Base-by-base conservation (phyloP, 768 basidiomycete genomes). In the Sporobolomyces pararoseus region DNA sequence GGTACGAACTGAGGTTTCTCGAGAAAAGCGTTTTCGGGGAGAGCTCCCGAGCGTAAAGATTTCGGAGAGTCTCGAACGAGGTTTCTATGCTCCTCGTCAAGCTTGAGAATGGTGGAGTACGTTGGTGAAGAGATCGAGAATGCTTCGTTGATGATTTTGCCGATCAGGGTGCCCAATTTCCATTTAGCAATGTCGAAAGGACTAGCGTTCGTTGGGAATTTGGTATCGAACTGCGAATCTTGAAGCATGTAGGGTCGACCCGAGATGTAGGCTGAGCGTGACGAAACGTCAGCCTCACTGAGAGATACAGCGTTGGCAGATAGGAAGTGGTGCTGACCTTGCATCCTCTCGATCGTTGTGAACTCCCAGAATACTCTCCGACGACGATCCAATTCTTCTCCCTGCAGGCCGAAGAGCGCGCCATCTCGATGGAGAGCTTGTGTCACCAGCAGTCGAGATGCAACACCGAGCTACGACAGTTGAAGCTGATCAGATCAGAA, bases 391-490 rank as follows among this genome's bases (percentile, higher is more conserved):
- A 66, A 39, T 65, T 73, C 72, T 6, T 47, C 57, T 16, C 62
- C 72, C 17, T 17, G 27, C 0, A 73, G 16, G 1, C 68, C 65
- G 29, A 69, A 73, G 16, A 34, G 53, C 3, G 14, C 23, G 1
- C 64, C 61, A 32, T 73, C 72, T 2, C 72, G 66, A 32, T 68
- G 67, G 10, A 68, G 54, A 23, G 59, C 70, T 35, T 66, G 65
- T n/a, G 57, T 51, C 9, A 63, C 69, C 25, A 70, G 54, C 53
- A 63, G 44, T 14, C 61, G 47, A 6, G 21, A 9, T 17, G 49
- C 70, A 37, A 66, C 62, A 17, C 64, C 69, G 35, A 70, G 47
- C 59, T 60, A 46, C 4, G 25, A 13, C 3, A 23, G 5, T n/a
- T 25, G 27, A 31, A 32, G 4, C 27, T 42, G 25, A 2, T 16